A percentile compares a stretch with the other conserved stretches of the same genome.
Conservation (phyloP, 2,329 filamentous ascomycete species). For the Hansfordia pulvinata region DNA sequence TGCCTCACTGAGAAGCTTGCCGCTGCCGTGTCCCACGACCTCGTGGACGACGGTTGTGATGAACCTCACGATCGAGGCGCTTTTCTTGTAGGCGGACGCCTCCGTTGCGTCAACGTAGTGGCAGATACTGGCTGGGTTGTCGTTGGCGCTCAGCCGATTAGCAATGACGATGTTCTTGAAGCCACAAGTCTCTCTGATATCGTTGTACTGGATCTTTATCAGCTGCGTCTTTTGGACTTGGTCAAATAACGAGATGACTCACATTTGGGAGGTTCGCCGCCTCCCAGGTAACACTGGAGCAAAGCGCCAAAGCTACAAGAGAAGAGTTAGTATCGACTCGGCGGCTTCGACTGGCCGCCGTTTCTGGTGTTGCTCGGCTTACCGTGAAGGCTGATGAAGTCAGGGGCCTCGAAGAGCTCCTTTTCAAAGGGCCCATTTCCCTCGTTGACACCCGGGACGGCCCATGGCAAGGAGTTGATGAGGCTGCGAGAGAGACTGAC, state of each 20-base stretch:
- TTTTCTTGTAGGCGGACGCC: background rate
- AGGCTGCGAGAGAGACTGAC: constrained; percentile 10
- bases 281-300: background rate
- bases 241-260: too few relatives aligned
- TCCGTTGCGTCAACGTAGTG: constrained; percentile 1
- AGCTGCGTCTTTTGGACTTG: too few relatives aligned
- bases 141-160: constrained; percentile 1
- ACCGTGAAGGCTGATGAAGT: constrained; percentile 12
- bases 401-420: constrained; percentile 8
- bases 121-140: constrained; percentile 1
- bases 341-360: too few relatives aligned
- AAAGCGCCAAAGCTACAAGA: background rate
- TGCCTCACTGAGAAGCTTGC: constrained; percentile 52
- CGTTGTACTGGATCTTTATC: too few relatives aligned
- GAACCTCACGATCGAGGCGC: background rate
- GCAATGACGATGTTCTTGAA: constrained; percentile 1
- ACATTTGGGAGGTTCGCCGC: constrained; percentile 1
- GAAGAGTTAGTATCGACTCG: too few relatives aligned
- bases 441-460: constrained; percentile 7
- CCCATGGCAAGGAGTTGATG: constrained; percentile 16
- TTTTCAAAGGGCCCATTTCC: constrained; percentile 13
- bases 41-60: constrained; percentile 3
- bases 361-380: constrained; percentile 1
- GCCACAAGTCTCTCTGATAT: background rate
- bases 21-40: constrained; percentile 45